phyloP scores from a whole-genome alignment of 2,329 filamentous ascomycete genomes.

The Fusarium sp. region DNA sequence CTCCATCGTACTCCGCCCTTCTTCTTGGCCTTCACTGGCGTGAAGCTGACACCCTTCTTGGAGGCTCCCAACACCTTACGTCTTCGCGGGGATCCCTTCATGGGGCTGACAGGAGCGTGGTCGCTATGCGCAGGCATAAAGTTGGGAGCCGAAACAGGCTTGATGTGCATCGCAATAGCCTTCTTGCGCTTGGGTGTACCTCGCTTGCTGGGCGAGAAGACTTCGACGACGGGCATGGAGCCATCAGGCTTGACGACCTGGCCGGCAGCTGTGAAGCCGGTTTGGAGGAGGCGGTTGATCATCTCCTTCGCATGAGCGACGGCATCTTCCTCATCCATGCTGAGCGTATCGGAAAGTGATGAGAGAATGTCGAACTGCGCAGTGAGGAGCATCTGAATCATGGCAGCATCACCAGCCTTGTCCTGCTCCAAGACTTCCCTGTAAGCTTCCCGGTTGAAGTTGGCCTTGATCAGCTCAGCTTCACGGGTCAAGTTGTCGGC shows the following conservation, averaged over 20 bases:
- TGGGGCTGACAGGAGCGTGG: conserved; percentile 56
- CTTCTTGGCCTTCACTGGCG: conserved; percentile 78
- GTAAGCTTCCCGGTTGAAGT: conserved; percentile 82
- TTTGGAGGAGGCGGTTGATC: conserved; percentile 79
- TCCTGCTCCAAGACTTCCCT: conserved; percentile 83
- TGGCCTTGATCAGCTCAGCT: conserved; percentile 83
- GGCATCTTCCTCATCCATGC: conserved; percentile 84
- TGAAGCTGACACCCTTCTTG: conserved; percentile 80
- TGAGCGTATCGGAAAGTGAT: conserved; percentile 80
- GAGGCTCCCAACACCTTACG: conserved; percentile 68
- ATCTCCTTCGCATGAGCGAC: conserved; percentile 80
- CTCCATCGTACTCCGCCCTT: conserved; percentile 90
- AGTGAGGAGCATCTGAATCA: conserved; percentile 83
- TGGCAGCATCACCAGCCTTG: conserved; percentile 77
- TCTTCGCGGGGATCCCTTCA: conserved; percentile 81
- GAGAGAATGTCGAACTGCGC: conserved; percentile 92
- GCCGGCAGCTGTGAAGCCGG: conserved; percentile 75
- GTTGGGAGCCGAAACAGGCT: conserved; percentile 55
- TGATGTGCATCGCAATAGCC: conserved; percentile 51
- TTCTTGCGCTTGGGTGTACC: conserved; percentile 82
- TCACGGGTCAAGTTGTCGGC: conserved; percentile 78
- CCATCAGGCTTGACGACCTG: conserved; percentile 94
- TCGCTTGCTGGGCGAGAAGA: conserved; percentile 73
- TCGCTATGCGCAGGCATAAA: conserved; percentile 48
- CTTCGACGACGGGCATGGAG: conserved; percentile 65